Evolutionary conservation across 2,329 filamentous ascomycete genomes (phyloP), one percentile per base, ranked within the genome.

Genomic region (Aspergillus brunneoviolaceus): DNA sequence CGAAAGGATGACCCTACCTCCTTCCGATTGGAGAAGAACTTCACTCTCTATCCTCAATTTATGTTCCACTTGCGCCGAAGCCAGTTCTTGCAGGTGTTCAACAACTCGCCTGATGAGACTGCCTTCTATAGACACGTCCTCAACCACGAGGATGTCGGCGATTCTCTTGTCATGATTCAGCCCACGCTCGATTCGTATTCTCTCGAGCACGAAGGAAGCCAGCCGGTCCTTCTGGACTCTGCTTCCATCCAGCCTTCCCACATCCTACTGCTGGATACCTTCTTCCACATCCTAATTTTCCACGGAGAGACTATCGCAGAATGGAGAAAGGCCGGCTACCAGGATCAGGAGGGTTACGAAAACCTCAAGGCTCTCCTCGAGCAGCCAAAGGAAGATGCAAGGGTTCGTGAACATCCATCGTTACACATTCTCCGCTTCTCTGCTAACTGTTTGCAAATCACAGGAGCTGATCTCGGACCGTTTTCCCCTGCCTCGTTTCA

Each of bases 271-370:
- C 88, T 99, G 58, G 95, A 99, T 72, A 98, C 95, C 0, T 99
- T 99, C 83, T 99, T 99, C 85, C 95, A 99, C 76, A 99, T 99
- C 63, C 86, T 99, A 58, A 99, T 99, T 69, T 99, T 98, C 85
- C 93, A 99, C 71, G 95, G 95, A 64, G 94, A 99, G 82, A 98
- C 94, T 0, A 90, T 98, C 77, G 95, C 95, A 0, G 92, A 97
- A 75, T 99, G 95, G 95, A 88, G 93, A 66, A 98, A 99, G 77
- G 93, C 93, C 19, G 95, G 95, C 1, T 99, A 99, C 74, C 95
- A 99, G 69, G 92, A 97, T 2, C 94, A 98, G 76, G 94, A 97
- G 74, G 95, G 95, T 10, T 99, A 99, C 72, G 95, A 98, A 77
- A 98, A 97, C 78, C 96, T 99, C 79, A 89, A 89, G 53, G 79